phyloP scores from a whole-genome alignment of 108 stramenopile species.

The Nannochloropsis gaditana region DNA sequence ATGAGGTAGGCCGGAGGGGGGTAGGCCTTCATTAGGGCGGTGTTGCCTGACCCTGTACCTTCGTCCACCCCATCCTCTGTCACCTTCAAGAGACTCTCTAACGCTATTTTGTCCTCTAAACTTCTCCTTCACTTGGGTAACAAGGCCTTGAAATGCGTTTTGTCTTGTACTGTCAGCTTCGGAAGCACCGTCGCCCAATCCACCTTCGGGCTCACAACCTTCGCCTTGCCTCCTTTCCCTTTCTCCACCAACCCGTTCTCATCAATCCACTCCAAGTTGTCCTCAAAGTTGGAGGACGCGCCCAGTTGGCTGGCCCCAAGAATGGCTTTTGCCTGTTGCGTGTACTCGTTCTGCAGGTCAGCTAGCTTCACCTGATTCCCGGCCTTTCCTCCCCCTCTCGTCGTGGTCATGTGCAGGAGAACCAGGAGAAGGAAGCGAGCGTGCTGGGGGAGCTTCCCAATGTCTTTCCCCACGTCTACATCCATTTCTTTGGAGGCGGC shows the following conservation, averaged over 20 bases:
- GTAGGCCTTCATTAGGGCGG: too few species aligned
- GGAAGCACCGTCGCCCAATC: background rate
- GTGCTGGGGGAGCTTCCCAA: slow-evolving; percentile 8
- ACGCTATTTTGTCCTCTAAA: too few species aligned
- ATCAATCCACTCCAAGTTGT: slow-evolving; percentile 20
- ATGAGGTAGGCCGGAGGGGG: too few species aligned
- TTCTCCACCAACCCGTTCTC: background rate
- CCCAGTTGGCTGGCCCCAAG: background rate
- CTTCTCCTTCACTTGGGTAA: background rate
- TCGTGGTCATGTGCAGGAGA: slow-evolving; percentile 9
- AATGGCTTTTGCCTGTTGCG: background rate
- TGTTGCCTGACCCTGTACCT: too few species aligned
- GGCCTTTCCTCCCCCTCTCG: background rate
- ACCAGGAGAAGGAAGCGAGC: slow-evolving; percentile 5
- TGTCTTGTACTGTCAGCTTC: slow-evolving; percentile 14
- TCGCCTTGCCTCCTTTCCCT: background rate
- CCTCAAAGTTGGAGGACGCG: background rate
- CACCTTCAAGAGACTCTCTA: too few species aligned
- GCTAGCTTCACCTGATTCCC: slow-evolving; percentile 15
- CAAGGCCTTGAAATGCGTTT: background rate
- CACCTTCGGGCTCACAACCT: background rate
- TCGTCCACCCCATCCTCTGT: too few species aligned
- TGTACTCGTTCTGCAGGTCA: background rate
- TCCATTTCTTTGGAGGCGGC: slow-evolving; percentile 12
- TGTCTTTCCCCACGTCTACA: slow-evolving; percentile 16